phyloP scores from a whole-genome alignment of 2,329 filamentous ascomycete genomes.

The Aspergillus oerlinghausenensis region DNA sequence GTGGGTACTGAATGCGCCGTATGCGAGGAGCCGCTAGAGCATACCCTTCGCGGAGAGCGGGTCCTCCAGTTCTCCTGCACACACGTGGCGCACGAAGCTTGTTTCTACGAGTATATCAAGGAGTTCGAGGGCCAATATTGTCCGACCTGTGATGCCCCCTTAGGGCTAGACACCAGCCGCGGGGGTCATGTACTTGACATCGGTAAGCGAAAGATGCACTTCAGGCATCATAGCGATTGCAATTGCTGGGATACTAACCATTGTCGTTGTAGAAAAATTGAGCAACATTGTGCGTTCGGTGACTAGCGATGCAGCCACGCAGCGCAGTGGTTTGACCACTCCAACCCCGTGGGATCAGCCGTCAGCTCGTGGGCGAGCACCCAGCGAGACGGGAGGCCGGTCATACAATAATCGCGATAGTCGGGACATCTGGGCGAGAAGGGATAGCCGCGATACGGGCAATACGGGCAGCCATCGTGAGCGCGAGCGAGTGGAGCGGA shows the following conservation, averaged over 20 bases:
- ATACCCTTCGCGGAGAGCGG: constrained; percentile 87
- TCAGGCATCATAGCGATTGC: background rate
- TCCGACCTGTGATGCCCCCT: constrained; percentile 84
- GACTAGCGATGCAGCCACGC: constrained; percentile 58
- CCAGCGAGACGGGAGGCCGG: constrained; percentile 29
- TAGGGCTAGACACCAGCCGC: constrained; percentile 87
- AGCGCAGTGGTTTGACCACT: constrained; percentile 51
- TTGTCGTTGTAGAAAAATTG: constrained; percentile 69
- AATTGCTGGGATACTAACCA: constrained; percentile 18
- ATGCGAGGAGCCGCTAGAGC: constrained; percentile 93
- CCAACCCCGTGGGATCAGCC: constrained; percentile 56
- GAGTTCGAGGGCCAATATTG: constrained; percentile 93
- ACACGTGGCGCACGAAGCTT: constrained; percentile 97
- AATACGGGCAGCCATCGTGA: constrained; percentile 39
- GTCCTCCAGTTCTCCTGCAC: constrained; percentile 93
- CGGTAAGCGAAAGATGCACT: constrained; percentile 51
- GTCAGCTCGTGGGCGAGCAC: constrained; percentile 28
- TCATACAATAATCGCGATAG: constrained; percentile 23
- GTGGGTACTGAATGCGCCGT: constrained; percentile 92
- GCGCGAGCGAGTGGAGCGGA: constrained; percentile 44
- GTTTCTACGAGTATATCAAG: constrained; percentile 97
- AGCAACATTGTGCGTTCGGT: constrained; percentile 86
- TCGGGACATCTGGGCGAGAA: constrained; percentile 27
- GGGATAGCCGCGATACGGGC: constrained; percentile 39
- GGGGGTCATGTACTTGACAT: constrained; percentile 90